Base-by-base conservation (phyloP, 331 rosid species). In the Telfairia occidentalis region DNA sequence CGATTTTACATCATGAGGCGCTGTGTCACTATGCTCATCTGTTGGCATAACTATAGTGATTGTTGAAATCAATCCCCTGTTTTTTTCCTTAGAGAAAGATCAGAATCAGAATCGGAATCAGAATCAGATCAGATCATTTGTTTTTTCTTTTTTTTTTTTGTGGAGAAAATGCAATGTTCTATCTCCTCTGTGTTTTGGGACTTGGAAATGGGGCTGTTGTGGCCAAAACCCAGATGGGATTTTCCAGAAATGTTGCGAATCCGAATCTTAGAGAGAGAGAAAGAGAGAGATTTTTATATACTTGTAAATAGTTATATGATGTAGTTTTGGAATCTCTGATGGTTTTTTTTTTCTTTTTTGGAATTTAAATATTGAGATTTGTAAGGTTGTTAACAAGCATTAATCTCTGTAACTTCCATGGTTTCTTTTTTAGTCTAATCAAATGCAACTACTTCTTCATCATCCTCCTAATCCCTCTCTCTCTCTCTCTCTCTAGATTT, bases 1-100 rank as follows among this genome's bases (percentile, higher is more conserved):
- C 85, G 97, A 43, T 92, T 95, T 82, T 95, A 95, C 84, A 95
- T 95, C 85, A 54, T 95, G 90, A 77, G 97, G 81, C 89, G 99
- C 7, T 95, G 99, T 64, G 90, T 95, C 12, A 76, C 87, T n/a
- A 95, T 95, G 97, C 99, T 95, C 79, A 90, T 95, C 66, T 95
- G 99, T 84, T 95, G 99, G 99, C 87, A 87, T 54, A 89, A 92
- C 9, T 86, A 82, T 50, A 50, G 55, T 72, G 96, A 95, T 79
- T 90, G 90, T 3, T 86, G 32, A 50, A 52, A 71, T 59, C 70
- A 15, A 46, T 15, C 55, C 12, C 28, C 19, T 42, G 21, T 42
- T 42, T 19, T 21, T 9, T 0, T 24, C 15, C 81, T 18, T 9
- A 78, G 71, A 79, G 79, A 75, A 40, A 45, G 48, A 84, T 65